Percentiles rank a stretch among this genome's conserved stretches.
Conservation (phyloP, 2,329 filamentous ascomycete genomes). For the Phaeomoniella chlamydospora region DNA sequence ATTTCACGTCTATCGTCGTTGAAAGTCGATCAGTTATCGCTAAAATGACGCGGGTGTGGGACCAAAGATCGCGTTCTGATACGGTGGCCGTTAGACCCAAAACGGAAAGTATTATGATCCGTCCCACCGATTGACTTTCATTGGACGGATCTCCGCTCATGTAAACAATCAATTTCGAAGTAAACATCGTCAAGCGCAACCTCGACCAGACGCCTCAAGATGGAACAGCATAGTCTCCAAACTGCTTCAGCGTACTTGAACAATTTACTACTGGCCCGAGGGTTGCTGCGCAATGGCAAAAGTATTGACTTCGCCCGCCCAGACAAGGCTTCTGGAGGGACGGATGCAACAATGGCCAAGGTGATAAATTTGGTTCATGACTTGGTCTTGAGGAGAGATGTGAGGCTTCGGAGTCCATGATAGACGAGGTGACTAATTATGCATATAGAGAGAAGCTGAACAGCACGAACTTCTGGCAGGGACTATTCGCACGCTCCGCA, state of each 20-base stretch:
- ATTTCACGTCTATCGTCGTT: too few relatives aligned
- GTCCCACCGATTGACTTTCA: too few relatives aligned
- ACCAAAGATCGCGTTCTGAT: too few relatives aligned
- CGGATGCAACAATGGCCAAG: constrained; percentile 60
- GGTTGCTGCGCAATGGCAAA: constrained; percentile 41
- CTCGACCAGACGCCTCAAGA: too few relatives aligned
- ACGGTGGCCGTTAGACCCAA: too few relatives aligned
- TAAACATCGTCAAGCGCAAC: too few relatives aligned
- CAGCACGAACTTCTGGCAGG: constrained; percentile 71
- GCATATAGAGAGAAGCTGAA: constrained; percentile 64
- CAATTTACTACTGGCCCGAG: constrained; percentile 49
- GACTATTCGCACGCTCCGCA: constrained; percentile 61
- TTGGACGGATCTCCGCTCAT: too few relatives aligned
- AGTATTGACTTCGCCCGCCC: constrained; percentile 67
- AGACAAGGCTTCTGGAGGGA: constrained; percentile 42
- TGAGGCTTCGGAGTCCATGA: constrained; percentile 29
- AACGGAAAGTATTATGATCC: too few relatives aligned
- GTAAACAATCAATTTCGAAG: too few relatives aligned
- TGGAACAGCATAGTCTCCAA: constrained; percentile 37
- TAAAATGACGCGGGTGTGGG: too few relatives aligned
- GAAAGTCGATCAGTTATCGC: too few relatives aligned
- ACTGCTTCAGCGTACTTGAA: constrained; percentile 51
- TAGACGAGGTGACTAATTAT: constrained; percentile 5
- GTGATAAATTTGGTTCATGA: constrained; percentile 94
- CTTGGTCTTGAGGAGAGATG: constrained; percentile 76